Percentiles rank a stretch among this genome's conserved stretches.
Evolutionary conservation across 176 grass and related monocot genomes (phyloP).

Genomic region (Phragmites australis): DNA sequence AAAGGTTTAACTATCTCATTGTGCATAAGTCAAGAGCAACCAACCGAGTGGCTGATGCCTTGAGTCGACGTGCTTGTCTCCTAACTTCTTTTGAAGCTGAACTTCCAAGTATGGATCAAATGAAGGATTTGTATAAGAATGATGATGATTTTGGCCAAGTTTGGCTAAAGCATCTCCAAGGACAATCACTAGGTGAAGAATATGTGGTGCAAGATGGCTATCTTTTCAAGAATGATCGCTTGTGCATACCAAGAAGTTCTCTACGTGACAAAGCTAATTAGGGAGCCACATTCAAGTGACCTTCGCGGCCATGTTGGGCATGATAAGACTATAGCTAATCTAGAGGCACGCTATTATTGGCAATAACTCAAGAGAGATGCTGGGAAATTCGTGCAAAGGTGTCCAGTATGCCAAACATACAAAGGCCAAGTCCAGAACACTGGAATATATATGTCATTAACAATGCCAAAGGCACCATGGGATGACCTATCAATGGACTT

Average conservation of each 20-base stretch:
- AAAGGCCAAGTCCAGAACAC: background rate
- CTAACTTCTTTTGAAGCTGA: background rate
- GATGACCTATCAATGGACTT: constrained; percentile 2
- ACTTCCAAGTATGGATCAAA: constrained; percentile 2
- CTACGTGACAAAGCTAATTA: background rate
- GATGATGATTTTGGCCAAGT: background rate
- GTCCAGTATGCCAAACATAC: background rate
- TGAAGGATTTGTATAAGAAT: constrained; percentile 15
- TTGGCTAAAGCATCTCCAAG: background rate
- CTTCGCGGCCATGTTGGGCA: background rate
- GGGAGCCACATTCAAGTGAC: background rate
- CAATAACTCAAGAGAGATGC: constrained; percentile 10
- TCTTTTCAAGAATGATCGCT: background rate
- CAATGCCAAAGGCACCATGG: background rate
- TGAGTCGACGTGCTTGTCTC: background rate
- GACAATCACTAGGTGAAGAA: background rate
- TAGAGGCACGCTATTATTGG: background rate
- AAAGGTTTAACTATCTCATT: constrained; percentile 9
- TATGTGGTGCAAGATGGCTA: background rate
- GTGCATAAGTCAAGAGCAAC: constrained; percentile 2
- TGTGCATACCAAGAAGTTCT: constrained; percentile 16
- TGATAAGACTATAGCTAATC: background rate
- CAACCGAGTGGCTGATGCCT: background rate
- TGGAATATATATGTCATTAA: background rate
- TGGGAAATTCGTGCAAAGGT: background rate